Evolutionary conservation across 2,329 filamentous ascomycete genomes (phyloP).

Genomic region (Fusarium udum): DNA sequence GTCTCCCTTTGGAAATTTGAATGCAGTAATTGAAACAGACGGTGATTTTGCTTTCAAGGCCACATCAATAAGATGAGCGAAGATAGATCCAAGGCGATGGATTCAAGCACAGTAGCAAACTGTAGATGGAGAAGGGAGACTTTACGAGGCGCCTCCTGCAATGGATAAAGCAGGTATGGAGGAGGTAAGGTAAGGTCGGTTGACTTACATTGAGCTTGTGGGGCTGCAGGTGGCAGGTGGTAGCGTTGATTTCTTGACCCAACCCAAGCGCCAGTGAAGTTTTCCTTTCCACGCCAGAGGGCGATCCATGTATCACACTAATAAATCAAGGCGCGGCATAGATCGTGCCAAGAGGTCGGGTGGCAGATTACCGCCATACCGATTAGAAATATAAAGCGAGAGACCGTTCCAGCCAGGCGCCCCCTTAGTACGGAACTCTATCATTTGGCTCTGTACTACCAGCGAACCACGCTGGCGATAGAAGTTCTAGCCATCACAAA

Average conservation of each 20-base stretch:
- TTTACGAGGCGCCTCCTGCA: constrained; percentile 9
- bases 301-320: neutral
- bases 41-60: neutral
- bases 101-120: neutral
- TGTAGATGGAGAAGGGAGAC: constrained; percentile 28
- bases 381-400: neutral
- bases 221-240: constrained; percentile 8
- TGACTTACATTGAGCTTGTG: constrained; percentile 12
- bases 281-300: neutral
- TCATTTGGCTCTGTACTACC: neutral
- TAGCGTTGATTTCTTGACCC: neutral
- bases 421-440: neutral
- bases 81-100: neutral
- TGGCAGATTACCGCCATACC: constrained; percentile 19
- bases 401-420: neutral
- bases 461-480: neutral
- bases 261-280: neutral
- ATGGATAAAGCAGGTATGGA: neutral
- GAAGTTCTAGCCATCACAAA: neutral
- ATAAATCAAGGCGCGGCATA: neutral
- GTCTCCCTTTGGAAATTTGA: neutral
- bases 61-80: neutral
- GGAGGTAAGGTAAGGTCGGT: neutral
- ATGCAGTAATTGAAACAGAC: neutral
- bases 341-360: constrained; percentile 25